phyloP scores from a whole-genome alignment of 768 basidiomycete genomes.

The Pleurotus salmoneostramineus region DNA sequence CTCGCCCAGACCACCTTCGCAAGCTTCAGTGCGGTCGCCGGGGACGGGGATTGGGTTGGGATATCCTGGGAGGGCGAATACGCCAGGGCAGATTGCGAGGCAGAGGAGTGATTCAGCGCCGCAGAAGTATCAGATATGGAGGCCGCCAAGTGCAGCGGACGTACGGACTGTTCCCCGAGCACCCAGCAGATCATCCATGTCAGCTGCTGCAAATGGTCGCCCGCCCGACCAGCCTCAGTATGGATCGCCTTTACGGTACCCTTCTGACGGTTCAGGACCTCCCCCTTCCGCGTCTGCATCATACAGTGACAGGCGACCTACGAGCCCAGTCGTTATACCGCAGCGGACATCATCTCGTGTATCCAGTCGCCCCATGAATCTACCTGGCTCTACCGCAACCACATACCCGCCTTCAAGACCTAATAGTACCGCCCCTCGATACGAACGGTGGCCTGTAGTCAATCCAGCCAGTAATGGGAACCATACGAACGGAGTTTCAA shows the following conservation, averaged over 20 bases:
- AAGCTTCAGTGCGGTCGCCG: background rate
- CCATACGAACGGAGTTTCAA: background rate
- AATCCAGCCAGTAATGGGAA: background rate
- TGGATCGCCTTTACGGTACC: constrained; percentile 3
- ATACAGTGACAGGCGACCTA: background rate
- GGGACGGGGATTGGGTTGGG: background rate
- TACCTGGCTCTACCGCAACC: constrained; percentile 4
- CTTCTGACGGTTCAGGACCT: background rate
- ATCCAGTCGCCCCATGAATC: constrained; percentile 3
- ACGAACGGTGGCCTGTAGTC: background rate
- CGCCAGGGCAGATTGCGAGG: constrained; percentile 1
- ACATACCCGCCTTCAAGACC: background rate
- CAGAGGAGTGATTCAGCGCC: constrained; percentile 7
- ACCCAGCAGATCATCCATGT: constrained; percentile 5
- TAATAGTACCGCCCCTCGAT: constrained; percentile 3
- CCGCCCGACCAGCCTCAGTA: constrained; percentile 5
- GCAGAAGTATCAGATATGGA: constrained; percentile 7
- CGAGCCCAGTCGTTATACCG: constrained; percentile 4
- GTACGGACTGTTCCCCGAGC: constrained; percentile 4
- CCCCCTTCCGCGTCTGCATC: background rate
- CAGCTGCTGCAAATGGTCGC: background rate
- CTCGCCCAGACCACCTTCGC: constrained; percentile 6
- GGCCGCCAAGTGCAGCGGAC: constrained; percentile 3
- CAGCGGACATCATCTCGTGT: constrained; percentile 4
- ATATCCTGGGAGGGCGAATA: constrained; percentile 2